Evolutionary conservation across 805 yeast genomes (phyloP).

Genomic region (Pichia phayaonensis): DNA sequence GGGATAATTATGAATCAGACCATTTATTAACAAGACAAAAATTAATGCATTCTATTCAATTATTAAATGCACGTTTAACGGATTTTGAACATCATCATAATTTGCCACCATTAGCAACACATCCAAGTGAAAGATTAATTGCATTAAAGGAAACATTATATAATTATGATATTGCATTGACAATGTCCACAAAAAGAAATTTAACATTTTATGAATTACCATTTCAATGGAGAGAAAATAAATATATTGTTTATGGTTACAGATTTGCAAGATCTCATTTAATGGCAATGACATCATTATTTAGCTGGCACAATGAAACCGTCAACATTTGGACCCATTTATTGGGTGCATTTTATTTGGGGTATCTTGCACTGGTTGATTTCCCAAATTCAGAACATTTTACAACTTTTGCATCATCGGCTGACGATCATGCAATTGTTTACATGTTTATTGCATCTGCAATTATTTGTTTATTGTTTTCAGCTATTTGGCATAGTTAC

Average conservation of each 20-base stretch:
- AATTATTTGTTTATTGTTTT: constrained; percentile 66
- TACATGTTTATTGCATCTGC: constrained; percentile 65
- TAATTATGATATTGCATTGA: constrained; percentile 40
- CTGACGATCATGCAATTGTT: constrained; percentile 43
- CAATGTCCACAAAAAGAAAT: constrained; percentile 37
- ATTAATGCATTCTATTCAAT: constrained; percentile 30
- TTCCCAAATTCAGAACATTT: constrained; percentile 57
- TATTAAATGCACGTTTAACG: constrained; percentile 34
- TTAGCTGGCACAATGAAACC: constrained; percentile 74
- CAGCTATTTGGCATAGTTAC: constrained; percentile 89
- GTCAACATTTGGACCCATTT: constrained; percentile 92
- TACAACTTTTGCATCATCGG: constrained; percentile 25
- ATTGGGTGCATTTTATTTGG: constrained; percentile 53
- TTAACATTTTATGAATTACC: constrained; percentile 85
- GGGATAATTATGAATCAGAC: background rate
- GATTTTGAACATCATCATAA: constrained; percentile 31
- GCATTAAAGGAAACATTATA: constrained; percentile 31
- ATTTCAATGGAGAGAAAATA: constrained; percentile 87
- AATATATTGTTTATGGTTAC: constrained; percentile 77
- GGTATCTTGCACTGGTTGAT: constrained; percentile 49
- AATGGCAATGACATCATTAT: constrained; percentile 53
- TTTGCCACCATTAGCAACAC: constrained; percentile 18
- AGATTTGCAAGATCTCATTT: constrained; percentile 63
- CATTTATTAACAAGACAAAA: constrained; percentile 15
- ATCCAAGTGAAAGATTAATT: constrained; percentile 23